Percentiles rank a stretch among this genome's conserved stretches.
Evolutionary conservation across 1,284 basidiomycete genomes (phyloP).

Genomic region (Apiotrichum brassicae): DNA sequence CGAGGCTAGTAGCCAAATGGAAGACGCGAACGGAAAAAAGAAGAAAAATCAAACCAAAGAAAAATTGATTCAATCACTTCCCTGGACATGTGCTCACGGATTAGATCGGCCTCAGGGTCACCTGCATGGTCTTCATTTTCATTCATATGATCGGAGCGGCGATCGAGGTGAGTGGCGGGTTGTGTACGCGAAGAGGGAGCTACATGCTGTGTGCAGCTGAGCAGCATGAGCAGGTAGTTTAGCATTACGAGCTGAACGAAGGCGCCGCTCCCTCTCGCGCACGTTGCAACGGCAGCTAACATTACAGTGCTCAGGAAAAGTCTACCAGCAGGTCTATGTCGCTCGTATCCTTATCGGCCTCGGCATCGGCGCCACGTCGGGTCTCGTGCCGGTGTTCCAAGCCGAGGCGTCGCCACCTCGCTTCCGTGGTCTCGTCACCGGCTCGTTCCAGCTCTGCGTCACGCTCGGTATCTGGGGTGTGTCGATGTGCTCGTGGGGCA

Average conservation of each 20-base stretch:
- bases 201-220: too few species aligned
- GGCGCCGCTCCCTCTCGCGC: too few species aligned
- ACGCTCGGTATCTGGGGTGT: slow-evolving; percentile 48
- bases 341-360: slow-evolving; percentile 46
- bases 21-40: too few species aligned
- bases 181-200: too few species aligned
- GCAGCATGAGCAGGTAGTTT: too few species aligned
- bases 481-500: slow-evolving; percentile 47
- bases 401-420: slow-evolving; percentile 41
- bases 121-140: slow-evolving; percentile 43
- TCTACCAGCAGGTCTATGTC: slow-evolving; percentile 42
- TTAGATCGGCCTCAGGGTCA: slow-evolving; percentile 39
- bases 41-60: too few species aligned
- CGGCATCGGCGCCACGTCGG: slow-evolving; percentile 45
- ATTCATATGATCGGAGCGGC: slow-evolving; percentile 46
- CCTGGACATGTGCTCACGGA: neutral
- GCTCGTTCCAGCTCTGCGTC: slow-evolving; percentile 49
- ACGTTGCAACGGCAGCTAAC: too few species aligned
- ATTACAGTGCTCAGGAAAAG: slow-evolving; percentile 25
- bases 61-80: neutral
- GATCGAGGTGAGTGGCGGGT: slow-evolving; percentile 35
- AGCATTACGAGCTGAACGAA: too few species aligned
- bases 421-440: slow-evolving; percentile 38
- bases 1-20: too few species aligned
- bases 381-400: slow-evolving; percentile 49